These are phyloP conservation scores for Neurospora sublineolata DNA, from an alignment of 495 filamentous ascomycete genomes.

Conservation along the genomic window DNA sequence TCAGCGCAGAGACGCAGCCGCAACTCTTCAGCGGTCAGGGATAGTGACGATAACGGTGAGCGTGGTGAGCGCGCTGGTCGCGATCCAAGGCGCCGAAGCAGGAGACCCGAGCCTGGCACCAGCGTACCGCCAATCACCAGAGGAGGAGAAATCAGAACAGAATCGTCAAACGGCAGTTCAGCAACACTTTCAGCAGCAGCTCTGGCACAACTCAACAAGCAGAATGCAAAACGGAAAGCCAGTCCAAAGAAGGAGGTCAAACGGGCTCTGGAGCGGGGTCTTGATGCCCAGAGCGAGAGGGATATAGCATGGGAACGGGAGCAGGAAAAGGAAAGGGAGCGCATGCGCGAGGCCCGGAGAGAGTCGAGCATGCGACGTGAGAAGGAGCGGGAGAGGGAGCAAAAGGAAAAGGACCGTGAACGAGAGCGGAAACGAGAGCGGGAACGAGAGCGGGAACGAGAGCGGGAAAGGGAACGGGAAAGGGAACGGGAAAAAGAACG, in stretches of 20 bases:
- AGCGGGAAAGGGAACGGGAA: conserved; percentile 7
- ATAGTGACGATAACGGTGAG: background rate
- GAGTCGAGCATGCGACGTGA: conserved; percentile 1
- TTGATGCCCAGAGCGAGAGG: conserved; percentile 7
- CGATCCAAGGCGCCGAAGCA: conserved; percentile 1
- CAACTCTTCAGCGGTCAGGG: background rate
- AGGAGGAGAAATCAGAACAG: conserved; percentile 7
- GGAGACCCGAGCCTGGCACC: conserved; percentile 13
- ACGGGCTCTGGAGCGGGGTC: background rate
- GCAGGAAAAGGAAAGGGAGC: conserved; percentile 15
- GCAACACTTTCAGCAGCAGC: conserved; percentile 42
- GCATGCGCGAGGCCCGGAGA: conserved; percentile 11
- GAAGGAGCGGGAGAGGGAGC: conserved; percentile 13
- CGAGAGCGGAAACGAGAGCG: conserved; percentile 19
- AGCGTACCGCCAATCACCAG: conserved; percentile 10
- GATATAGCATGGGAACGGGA: conserved; percentile 21
- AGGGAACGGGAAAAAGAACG: conserved; percentile 16
- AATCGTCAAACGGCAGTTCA: background rate
- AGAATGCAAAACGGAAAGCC: conserved; percentile 31
- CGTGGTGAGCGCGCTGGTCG: background rate
- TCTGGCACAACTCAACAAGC: conserved; percentile 49
- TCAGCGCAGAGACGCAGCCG: background rate
- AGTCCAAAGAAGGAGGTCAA: background rate
- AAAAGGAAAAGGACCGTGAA: conserved; percentile 22
- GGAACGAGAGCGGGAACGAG: conserved; percentile 11